phyloP scores from a whole-genome alignment of 306 rosid species.

The Delonix regia region DNA sequence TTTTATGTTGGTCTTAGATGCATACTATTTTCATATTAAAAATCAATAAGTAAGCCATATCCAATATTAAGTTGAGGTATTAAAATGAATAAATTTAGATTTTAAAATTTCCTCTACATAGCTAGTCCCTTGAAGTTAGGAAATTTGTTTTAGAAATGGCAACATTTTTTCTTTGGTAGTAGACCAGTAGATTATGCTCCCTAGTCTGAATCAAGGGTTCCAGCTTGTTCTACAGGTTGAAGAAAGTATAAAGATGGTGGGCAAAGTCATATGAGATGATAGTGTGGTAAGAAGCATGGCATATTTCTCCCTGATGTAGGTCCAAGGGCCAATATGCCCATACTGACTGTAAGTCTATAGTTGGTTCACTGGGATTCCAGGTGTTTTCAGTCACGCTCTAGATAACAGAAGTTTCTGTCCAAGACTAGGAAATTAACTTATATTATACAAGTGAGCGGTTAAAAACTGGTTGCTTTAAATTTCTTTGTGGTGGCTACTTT shows the following conservation, averaged over 20 bases:
- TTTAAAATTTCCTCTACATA: not conserved
- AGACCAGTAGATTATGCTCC: not conserved
- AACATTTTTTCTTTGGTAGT: not conserved
- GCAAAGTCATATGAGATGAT: not conserved
- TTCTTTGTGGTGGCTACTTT: not conserved
- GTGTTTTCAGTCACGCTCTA: not conserved
- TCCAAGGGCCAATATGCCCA: constrained; percentile 16
- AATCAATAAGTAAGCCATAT: constrained; percentile 10
- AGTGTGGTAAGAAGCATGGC: not conserved
- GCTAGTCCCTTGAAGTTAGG: not conserved
- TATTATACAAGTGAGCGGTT: not conserved
- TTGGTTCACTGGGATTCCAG: not conserved
- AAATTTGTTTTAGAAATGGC: constrained; percentile 10
- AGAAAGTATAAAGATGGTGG: not conserved
- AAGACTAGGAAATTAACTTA: not conserved
- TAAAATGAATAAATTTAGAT: not conserved
- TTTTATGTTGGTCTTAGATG: constrained; percentile 11
- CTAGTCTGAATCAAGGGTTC: constrained; percentile 5
- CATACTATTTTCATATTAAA: constrained; percentile 16
- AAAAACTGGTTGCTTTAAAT: not conserved
- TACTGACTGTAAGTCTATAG: not conserved
- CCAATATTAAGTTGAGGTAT: not conserved
- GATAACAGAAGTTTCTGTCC: not conserved
- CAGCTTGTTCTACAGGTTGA: constrained; percentile 1
- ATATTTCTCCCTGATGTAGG: constrained; percentile 10